phyloP scores from a whole-genome alignment of 2,329 filamentous ascomycete genomes.

The Emergomyces orientalis region DNA sequence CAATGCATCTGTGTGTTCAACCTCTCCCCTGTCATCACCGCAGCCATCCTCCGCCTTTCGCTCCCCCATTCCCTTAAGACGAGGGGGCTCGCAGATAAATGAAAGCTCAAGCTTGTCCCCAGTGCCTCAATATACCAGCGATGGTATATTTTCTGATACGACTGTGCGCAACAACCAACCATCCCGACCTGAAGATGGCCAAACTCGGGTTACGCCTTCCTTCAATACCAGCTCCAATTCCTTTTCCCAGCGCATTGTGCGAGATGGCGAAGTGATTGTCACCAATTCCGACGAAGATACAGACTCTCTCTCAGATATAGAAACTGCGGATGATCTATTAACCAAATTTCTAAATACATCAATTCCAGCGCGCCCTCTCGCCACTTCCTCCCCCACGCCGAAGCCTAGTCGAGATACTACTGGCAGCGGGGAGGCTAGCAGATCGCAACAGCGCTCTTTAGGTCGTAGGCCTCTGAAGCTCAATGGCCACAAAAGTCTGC shows the following conservation, averaged over 20 bases:
- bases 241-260: slow-evolving; percentile 32
- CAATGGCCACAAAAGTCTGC: slow-evolving; percentile 13
- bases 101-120: neutral
- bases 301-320: slow-evolving; percentile 47
- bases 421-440: neutral
- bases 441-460: neutral
- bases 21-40: slow-evolving; percentile 2
- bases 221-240: slow-evolving; percentile 9
- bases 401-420: slow-evolving; percentile 10
- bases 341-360: slow-evolving; percentile 18
- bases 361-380: slow-evolving; percentile 6
- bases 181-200: neutral
- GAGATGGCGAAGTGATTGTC: slow-evolving; percentile 46
- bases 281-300: slow-evolving; percentile 62
- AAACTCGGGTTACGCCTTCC: slow-evolving; percentile 1
- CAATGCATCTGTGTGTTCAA: neutral
- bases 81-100: neutral
- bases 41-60: neutral
- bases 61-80: neutral
- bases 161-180: neutral
- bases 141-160: neutral
- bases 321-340: slow-evolving; percentile 46
- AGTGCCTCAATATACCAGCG: neutral
- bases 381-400: slow-evolving; percentile 14
- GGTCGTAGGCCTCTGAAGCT: neutral